Evolutionary conservation across 164 flowering plant genomes (phyloP).

Genomic region (Aristolochia californica): DNA sequence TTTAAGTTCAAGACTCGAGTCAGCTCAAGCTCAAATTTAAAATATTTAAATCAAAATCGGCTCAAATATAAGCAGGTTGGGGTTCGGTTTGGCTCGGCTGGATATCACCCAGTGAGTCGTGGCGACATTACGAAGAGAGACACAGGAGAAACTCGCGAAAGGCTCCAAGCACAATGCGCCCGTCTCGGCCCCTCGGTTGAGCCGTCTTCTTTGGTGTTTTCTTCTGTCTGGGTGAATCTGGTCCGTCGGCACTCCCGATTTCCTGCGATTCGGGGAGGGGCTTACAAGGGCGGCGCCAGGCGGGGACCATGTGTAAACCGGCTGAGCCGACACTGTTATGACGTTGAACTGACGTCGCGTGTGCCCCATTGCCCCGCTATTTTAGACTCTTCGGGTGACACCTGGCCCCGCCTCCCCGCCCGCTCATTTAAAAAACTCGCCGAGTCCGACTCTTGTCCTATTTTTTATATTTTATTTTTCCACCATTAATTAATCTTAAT

Average conservation of each 20-base stretch:
- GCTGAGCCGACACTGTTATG: neutral
- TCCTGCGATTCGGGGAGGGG: constrained; percentile 1
- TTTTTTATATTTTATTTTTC: too few species aligned
- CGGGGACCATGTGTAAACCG: constrained; percentile 24
- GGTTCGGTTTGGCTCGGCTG: too few species aligned
- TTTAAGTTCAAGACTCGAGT: too few species aligned
- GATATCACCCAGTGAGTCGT: too few species aligned
- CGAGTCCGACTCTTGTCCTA: neutral
- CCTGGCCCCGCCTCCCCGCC: too few species aligned
- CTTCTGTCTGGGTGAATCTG: constrained; percentile 1
- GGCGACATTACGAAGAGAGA: constrained; percentile 17
- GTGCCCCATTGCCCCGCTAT: too few species aligned
- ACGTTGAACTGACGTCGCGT: constrained; percentile 1
- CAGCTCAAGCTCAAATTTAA: too few species aligned
- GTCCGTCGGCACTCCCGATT: constrained; percentile 7
- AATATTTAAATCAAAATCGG: too few species aligned
- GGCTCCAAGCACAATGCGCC: constrained; percentile 33
- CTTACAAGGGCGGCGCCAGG: constrained; percentile 2
- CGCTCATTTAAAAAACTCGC: neutral
- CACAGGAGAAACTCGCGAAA: too few species aligned
- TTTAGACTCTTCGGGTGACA: too few species aligned
- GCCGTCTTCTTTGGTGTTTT: neutral
- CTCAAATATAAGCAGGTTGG: too few species aligned
- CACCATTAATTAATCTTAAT: too few species aligned
- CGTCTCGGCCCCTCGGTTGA: constrained; percentile 21